Conservation (phyloP, 2,329 filamentous ascomycete species). For the Neofusicoccum umdonicola region DNA sequence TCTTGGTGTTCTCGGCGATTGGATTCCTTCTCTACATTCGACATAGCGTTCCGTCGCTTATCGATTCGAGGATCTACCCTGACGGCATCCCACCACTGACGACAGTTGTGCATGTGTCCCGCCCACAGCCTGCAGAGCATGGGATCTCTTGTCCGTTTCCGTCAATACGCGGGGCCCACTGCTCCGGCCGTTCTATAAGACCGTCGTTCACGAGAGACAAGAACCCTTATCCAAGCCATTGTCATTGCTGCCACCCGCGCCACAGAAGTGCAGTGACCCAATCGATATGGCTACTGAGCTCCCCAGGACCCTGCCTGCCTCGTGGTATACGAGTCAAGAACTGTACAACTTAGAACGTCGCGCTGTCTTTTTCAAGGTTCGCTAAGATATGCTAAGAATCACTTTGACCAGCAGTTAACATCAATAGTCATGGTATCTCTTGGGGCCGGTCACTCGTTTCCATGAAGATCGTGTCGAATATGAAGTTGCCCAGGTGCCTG, state of each 20-base stretch:
- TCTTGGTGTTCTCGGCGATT: background rate
- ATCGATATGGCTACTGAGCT: background rate
- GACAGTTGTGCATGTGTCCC: background rate
- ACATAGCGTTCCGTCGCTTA: background rate
- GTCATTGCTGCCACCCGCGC: background rate
- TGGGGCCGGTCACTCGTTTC: slow-evolving; percentile 54
- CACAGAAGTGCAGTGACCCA: background rate
- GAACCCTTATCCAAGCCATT: background rate
- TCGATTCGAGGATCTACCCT: background rate
- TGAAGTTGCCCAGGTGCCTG: slow-evolving; percentile 49
- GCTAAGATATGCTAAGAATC: background rate
- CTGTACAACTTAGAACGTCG: slow-evolving; percentile 48
- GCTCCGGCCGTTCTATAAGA: background rate
- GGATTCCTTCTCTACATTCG: background rate
- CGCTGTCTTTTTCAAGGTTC: slow-evolving; percentile 40
- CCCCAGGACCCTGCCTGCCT: slow-evolving; percentile 37
- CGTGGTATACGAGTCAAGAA: slow-evolving; percentile 45
- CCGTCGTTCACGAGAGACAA: background rate
- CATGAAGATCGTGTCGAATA: slow-evolving; percentile 42
- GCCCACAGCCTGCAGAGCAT: background rate
- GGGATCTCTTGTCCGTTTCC: background rate
- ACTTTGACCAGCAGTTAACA: background rate
- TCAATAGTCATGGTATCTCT: slow-evolving; percentile 51
- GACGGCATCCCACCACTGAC: background rate
- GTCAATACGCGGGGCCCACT: background rate